Percentiles rank a stretch among this genome's conserved stretches.
Conservation (phyloP, 768 basidiomycete genomes). For the Kockovaella imperatae region DNA sequence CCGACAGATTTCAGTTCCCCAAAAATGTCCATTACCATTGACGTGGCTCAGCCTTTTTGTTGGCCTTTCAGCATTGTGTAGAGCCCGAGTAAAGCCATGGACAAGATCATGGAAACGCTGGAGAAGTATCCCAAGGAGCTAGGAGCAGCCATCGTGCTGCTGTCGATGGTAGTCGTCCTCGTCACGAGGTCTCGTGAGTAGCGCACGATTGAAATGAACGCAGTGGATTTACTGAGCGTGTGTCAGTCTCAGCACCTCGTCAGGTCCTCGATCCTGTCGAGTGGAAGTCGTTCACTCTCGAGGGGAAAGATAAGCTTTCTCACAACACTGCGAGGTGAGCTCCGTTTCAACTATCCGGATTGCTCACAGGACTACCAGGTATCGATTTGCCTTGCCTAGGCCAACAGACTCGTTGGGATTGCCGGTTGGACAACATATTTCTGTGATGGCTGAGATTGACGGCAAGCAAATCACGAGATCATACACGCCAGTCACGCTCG, state of each 20-base stretch:
- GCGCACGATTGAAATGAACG: too few species aligned
- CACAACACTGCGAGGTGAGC: constrained; percentile 90
- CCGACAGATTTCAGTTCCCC: too few species aligned
- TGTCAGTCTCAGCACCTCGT: constrained; percentile 4
- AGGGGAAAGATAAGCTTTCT: constrained; percentile 72
- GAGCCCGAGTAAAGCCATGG: too few species aligned
- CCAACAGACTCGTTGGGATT: constrained; percentile 74
- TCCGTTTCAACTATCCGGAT: background rate
- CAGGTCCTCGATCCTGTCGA: constrained; percentile 42
- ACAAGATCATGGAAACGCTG: too few species aligned
- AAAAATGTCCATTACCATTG: too few species aligned
- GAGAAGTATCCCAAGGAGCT: too few species aligned
- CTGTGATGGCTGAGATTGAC: constrained; percentile 77
- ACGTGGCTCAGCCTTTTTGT: too few species aligned
- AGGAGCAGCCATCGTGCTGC: too few species aligned
- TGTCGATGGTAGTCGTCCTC: too few species aligned
- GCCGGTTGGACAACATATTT: constrained; percentile 94
- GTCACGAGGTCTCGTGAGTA: too few species aligned
- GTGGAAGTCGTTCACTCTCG: constrained; percentile 77
- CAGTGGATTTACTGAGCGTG: too few species aligned
- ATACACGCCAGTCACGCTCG: constrained; percentile 92
- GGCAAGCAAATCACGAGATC: constrained; percentile 83
- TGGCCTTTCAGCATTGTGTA: too few species aligned
- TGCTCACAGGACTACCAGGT: constrained; percentile 50
- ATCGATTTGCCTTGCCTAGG: constrained; percentile 79